Conservation (phyloP, 495 filamentous ascomycete species). For the Podospora pseudocomata region DNA sequence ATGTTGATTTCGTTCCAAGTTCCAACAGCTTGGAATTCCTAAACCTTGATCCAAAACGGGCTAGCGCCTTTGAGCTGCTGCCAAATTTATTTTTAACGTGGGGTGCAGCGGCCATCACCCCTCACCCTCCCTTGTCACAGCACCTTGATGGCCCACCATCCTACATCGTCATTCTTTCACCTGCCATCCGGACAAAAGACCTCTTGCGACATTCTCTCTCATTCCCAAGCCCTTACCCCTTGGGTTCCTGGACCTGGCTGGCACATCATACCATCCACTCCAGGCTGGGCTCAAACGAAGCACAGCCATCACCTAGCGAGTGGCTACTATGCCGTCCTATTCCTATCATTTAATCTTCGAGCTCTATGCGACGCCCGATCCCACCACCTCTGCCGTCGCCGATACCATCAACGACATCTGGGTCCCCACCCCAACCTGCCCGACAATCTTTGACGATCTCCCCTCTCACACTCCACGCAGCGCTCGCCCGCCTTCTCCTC, state of each 20-base stretch:
- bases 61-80: background rate
- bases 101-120: background rate
- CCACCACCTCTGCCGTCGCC: constrained; percentile 19
- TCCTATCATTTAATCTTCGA: constrained; percentile 91
- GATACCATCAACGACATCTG: constrained; percentile 31
- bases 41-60: background rate
- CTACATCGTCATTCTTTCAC: background rate
- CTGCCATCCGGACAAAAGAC: background rate
- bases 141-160: background rate
- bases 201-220: background rate
- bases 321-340: constrained; percentile 64
- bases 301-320: constrained; percentile 13
- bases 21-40: background rate
- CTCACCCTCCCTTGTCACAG: background rate
- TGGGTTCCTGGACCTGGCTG: background rate
- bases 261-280: background rate
- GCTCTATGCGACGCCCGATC: constrained; percentile 58
- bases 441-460: constrained; percentile 45
- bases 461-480: constrained; percentile 38
- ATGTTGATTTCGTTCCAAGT: background rate
- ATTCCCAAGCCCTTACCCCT: background rate
- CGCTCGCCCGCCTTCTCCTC: background rate
- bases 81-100: background rate
- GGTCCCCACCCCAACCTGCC: constrained; percentile 31
- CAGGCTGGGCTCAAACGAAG: background rate